Conservation (phyloP, 805 yeast species). For the Suhomyces sp. region DNA sequence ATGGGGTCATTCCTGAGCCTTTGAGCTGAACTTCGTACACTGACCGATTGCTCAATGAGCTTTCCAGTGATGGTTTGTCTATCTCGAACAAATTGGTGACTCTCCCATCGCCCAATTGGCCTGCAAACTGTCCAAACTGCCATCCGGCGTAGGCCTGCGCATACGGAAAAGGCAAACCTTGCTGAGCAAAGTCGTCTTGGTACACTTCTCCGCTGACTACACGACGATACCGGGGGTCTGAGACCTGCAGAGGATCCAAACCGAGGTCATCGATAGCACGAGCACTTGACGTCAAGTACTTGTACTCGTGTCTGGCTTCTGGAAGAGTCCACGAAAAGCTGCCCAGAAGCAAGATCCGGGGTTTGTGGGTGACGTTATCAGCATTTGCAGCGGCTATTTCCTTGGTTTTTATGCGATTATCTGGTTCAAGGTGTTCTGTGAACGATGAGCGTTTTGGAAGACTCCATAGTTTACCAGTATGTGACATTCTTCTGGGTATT, state of each 20-base stretch:
- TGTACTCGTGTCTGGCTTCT: conserved; percentile 50
- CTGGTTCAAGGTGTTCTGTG: conserved; percentile 27
- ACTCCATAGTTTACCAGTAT: conserved; percentile 19
- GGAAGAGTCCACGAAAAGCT: conserved; percentile 76
- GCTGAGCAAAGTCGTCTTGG: conserved; percentile 17
- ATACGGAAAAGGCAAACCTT: conserved; percentile 61
- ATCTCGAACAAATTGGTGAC: conserved; percentile 79
- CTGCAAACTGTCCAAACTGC: conserved; percentile 96
- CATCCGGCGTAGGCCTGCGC: conserved; percentile 93
- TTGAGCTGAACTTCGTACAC: conserved; percentile 74
- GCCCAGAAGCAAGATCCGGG: conserved; percentile 49
- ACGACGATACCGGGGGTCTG: conserved; percentile 46
- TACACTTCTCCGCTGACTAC: conserved; percentile 60
- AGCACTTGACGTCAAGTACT: conserved; percentile 56
- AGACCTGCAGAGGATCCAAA: conserved; percentile 36
- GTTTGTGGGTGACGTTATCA: conserved; percentile 32
- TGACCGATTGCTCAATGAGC: conserved; percentile 23
- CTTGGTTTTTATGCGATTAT: conserved; percentile 22
- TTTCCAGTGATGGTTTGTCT: neutral
- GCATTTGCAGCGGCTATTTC: conserved; percentile 29
- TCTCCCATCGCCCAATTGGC: conserved; percentile 95
- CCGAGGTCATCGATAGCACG: conserved; percentile 63
- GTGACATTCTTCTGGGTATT: neutral
- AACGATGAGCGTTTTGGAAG: conserved; percentile 31
- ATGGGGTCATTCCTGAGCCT: conserved; percentile 92